A percentile compares a stretch with the other conserved stretches of the same genome.
Conservation (phyloP, 345 rosid species). For the Eucalyptus viminalis region DNA sequence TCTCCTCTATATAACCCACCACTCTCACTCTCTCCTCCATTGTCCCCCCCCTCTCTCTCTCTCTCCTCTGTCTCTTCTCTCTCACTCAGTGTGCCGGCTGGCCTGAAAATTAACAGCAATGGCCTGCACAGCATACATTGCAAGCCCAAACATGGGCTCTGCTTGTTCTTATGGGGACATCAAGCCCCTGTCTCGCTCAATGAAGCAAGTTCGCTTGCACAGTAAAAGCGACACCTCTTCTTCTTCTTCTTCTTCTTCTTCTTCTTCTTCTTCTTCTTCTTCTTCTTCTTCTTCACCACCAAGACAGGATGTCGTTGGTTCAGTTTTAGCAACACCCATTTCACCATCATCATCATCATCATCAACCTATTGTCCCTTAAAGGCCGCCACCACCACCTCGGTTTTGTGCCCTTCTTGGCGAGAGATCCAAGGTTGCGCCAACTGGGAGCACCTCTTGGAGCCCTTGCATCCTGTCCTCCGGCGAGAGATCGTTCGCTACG, state of each 20-base stretch:
- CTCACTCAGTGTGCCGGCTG: background rate
- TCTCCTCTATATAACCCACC: background rate
- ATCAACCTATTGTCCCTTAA: background rate
- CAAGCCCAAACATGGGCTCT: background rate
- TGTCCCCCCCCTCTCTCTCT: background rate
- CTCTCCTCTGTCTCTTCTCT: background rate
- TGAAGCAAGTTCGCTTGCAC: background rate
- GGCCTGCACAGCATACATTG: background rate
- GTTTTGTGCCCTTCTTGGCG: slow-evolving; percentile 27
- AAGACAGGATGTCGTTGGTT: background rate
- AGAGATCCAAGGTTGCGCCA: slow-evolving; percentile 63
- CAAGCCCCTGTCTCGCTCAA: background rate
- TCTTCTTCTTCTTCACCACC: background rate
- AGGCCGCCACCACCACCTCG: background rate
- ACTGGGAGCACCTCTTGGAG: slow-evolving; percentile 74
- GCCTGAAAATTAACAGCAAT: background rate
- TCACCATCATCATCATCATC: background rate
- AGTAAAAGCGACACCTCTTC: background rate
- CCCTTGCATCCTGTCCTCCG: slow-evolving; percentile 78
- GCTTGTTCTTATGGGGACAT: background rate
- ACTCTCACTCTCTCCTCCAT: background rate
- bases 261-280: background rate
- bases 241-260: background rate
- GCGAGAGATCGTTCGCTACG: slow-evolving; percentile 71
- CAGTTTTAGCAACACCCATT: background rate